A percentile compares a stretch with the other conserved stretches of the same genome.
These are phyloP conservation scores for Salicornia ramosissima DNA, from an alignment of 148 eudicot species.

Conservation along the genomic window DNA sequence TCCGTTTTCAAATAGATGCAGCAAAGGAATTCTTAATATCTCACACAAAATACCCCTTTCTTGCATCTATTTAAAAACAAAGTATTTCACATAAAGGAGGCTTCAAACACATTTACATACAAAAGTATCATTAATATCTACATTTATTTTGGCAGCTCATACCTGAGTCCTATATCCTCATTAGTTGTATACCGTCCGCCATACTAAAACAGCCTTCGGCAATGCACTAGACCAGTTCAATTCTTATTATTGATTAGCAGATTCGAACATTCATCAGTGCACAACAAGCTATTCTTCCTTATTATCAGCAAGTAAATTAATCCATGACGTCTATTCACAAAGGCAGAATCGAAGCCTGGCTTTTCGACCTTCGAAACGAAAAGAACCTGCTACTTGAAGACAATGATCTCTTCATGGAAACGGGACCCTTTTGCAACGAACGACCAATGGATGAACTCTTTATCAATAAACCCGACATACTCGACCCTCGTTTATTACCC, in stretches of 20 bases:
- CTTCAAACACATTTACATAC: conserved; percentile 6
- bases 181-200: not conserved
- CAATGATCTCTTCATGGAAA: conserved; percentile 52
- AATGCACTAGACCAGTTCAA: not conserved
- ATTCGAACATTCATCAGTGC: not conserved
- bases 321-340: conserved; percentile 18
- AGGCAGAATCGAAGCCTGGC: conserved; percentile 42
- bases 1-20: too few relatives aligned
- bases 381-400: conserved; percentile 44
- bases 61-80: too few relatives aligned
- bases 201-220: conserved; percentile 12
- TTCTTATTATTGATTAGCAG: not conserved
- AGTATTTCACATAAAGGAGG: conserved; percentile 19
- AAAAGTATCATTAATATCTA: conserved; percentile 1
- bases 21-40: too few relatives aligned
- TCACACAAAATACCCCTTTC: too few relatives aligned
- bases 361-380: conserved; percentile 38
- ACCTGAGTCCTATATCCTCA: not conserved
- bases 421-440: conserved; percentile 40
- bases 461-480: conserved; percentile 28
- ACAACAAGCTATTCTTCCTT: conserved; percentile 8
- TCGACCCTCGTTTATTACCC: conserved; percentile 17
- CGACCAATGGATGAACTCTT: conserved; percentile 37
- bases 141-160: not conserved
- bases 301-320: conserved; percentile 7